Evolutionary conservation across 2,329 filamentous ascomycete species (phyloP).

Genomic region (Chaetomiaceae sp.): DNA sequence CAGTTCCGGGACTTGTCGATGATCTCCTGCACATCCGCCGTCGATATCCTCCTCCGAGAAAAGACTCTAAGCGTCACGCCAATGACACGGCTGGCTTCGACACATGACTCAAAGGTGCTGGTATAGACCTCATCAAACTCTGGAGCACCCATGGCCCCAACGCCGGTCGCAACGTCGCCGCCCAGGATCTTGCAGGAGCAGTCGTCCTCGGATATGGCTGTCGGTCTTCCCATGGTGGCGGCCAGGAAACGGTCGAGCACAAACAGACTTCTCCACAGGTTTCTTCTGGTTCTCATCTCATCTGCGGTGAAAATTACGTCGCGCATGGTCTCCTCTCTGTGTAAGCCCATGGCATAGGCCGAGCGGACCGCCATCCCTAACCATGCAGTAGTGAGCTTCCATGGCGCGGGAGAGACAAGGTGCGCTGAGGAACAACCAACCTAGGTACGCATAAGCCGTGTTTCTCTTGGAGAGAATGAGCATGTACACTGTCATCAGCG

Average conservation of each 20-base stretch:
- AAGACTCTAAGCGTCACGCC: conserved; percentile 56
- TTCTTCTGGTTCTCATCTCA: conserved; percentile 45
- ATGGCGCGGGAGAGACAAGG: not conserved
- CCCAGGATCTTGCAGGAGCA: conserved; percentile 40
- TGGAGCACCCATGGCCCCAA: conserved; percentile 10
- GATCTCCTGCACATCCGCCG: conserved; percentile 51
- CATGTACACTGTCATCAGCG: conserved; percentile 60
- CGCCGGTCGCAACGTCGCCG: conserved; percentile 36
- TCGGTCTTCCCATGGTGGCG: conserved; percentile 55
- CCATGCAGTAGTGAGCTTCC: conserved; percentile 9
- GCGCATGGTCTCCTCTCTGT: conserved; percentile 51
- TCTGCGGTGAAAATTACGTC: conserved; percentile 41
- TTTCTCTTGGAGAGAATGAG: conserved; percentile 56
- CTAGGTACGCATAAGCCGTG: conserved; percentile 55
- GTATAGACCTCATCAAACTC: conserved; percentile 19
- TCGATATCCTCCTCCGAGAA: conserved; percentile 52
- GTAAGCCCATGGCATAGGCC: conserved; percentile 56
- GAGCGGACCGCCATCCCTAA: conserved; percentile 58
- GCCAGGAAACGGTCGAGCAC: conserved; percentile 59
- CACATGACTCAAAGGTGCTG: conserved; percentile 46
- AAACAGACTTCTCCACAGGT: conserved; percentile 59
- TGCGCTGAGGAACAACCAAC: conserved; percentile 31
- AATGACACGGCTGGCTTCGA: conserved; percentile 52
- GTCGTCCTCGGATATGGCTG: conserved; percentile 56
- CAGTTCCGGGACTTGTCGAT: conserved; percentile 47